Base-by-base conservation (phyloP, 164 flowering plant species). In the Akebia trifoliata region DNA sequence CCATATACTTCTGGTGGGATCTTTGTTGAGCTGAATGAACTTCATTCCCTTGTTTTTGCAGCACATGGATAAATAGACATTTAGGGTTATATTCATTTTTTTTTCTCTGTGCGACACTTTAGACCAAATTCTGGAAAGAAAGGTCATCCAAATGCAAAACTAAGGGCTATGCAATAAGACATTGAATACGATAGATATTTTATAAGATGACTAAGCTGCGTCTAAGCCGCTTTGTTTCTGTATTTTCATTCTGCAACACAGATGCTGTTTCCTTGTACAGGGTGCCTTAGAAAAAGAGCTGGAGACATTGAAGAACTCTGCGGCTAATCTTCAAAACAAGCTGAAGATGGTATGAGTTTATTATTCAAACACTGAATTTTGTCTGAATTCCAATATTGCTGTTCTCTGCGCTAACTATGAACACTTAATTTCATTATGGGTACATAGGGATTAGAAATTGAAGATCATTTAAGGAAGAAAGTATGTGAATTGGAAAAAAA, bases 401-500 rank as follows among this genome's bases (percentile, higher is more conserved):
- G 12, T 51, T 50, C 18, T 26, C n/a, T 31, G 28, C 9, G 6
- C 31, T 30, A 31, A 34, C 8, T 26, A 21, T 17, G 20, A 10
- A 12, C 45, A 8, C 4, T 17, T n/a, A n/a, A n/a, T 24, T 38
- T 34, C 54, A 12, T 57, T 52, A 30, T 50, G 39, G 56, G 44
- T 39, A 17, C 56, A 26, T 62, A 90, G 99, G 97, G 97, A 17
- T 59, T 86, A 80, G 87, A 87, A 66, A 87, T 90, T 53, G 97
- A 93, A 73, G 79, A 80, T 50, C 94, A 84, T 68, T 70, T 93
- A 49, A 87, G 78, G 76, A 78, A 67, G 74, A 81, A 57, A 54
- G 79, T 87, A 45, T 44, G 55, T 25, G 69, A 71, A 32, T 67
- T 84, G 76, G 90, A 90, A 69, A 77, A 74, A 69, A 77, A 81